Evolutionary conservation across 2,329 filamentous ascomycete species (phyloP).

Genomic region (Beauveria asiatica): DNA sequence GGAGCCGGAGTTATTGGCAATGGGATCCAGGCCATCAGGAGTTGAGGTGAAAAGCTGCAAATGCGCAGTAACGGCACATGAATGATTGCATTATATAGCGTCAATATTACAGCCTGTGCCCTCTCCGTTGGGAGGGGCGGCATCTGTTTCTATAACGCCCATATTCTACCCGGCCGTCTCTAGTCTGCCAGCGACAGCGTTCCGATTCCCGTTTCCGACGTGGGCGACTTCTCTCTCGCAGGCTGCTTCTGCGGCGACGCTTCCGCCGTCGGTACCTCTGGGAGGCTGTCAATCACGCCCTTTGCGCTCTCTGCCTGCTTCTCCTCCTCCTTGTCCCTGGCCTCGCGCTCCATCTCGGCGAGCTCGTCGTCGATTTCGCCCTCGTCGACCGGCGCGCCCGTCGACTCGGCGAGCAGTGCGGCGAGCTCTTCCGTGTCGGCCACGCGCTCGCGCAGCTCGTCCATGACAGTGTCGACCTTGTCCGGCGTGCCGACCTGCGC

Average conservation of each 20-base stretch:
- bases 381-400: conserved; percentile 57
- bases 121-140: neutral
- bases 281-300: conserved; percentile 44
- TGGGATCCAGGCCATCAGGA: neutral
- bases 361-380: conserved; percentile 82
- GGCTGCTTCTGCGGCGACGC: conserved; percentile 23
- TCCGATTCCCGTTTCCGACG: conserved; percentile 30
- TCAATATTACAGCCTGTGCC: conserved; percentile 2
- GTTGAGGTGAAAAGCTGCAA: neutral
- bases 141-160: neutral
- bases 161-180: neutral
- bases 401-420: conserved; percentile 60
- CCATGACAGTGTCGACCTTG: conserved; percentile 66
- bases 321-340: conserved; percentile 43
- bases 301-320: conserved; percentile 38
- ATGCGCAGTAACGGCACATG: neutral
- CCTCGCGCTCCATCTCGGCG: conserved; percentile 59
- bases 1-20: neutral
- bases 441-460: conserved; percentile 72
- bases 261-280: conserved; percentile 26
- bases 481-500: conserved; percentile 68
- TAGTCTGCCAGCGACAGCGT: conserved; percentile 21
- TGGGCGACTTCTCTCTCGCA: conserved; percentile 18
- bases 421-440: conserved; percentile 73
- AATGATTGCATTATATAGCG: neutral